Conservation (phyloP, 2,329 filamentous ascomycete species). For the Scytalidium sp. region DNA sequence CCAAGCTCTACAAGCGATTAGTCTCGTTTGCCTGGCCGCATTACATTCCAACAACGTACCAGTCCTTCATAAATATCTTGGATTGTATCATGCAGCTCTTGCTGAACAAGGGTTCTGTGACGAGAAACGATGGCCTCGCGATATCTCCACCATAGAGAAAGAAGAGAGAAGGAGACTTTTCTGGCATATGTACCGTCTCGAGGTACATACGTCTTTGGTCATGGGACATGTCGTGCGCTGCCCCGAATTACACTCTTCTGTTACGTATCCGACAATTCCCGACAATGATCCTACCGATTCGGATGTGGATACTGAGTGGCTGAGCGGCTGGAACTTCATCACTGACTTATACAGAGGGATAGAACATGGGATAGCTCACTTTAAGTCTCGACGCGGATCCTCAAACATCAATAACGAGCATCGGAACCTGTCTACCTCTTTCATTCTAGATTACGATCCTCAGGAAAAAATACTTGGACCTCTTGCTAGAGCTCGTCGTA, state of each 20-base stretch:
- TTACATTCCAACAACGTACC: too few relatives aligned
- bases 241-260: constrained; percentile 14
- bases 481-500: too few relatives aligned
- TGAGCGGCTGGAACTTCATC: constrained; percentile 1
- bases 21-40: too few relatives aligned
- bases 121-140: constrained; percentile 14
- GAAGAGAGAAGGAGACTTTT: constrained; percentile 17
- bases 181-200: constrained; percentile 20
- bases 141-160: constrained; percentile 6
- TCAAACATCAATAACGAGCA: too few relatives aligned
- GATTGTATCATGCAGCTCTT: constrained; percentile 16
- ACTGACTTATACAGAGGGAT: neutral
- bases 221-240: constrained; percentile 16
- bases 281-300: too few relatives aligned
- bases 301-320: neutral
- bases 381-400: too few relatives aligned
- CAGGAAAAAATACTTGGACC: too few relatives aligned
- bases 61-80: constrained; percentile 13
- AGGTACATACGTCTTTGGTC: constrained; percentile 19
- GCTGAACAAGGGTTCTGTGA: constrained; percentile 16
- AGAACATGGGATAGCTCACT: too few relatives aligned
- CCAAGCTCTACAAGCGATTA: too few relatives aligned
- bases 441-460: too few relatives aligned
- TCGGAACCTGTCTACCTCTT: too few relatives aligned
- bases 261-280: constrained; percentile 11